These are phyloP conservation scores for Coniochaeta sp. DNA, from an alignment of 2,329 filamentous ascomycete genomes.

Conservation along the genomic window DNA sequence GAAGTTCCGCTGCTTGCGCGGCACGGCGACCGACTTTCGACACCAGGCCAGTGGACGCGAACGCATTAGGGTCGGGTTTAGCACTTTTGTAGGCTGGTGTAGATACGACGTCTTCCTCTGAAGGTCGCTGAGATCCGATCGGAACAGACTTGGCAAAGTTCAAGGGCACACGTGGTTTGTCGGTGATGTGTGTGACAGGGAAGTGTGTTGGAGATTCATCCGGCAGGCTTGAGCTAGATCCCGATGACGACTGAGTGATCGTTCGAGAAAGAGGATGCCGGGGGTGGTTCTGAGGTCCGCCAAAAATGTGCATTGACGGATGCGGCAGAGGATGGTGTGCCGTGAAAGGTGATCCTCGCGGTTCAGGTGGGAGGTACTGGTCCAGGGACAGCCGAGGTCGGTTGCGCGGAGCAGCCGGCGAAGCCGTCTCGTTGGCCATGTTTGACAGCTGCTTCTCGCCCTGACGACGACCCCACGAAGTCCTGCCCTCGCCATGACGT, in stretches of 20 bases:
- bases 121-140: constrained; percentile 46
- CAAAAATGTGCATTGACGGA: constrained; percentile 45
- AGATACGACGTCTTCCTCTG: constrained; percentile 40
- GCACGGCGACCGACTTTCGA: constrained; percentile 88
- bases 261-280: constrained; percentile 82
- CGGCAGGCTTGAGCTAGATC: constrained; percentile 69
- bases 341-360: constrained; percentile 59
- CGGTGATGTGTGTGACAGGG: constrained; percentile 35
- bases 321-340: constrained; percentile 42
- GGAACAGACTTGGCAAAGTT: constrained; percentile 73
- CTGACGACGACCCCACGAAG: constrained; percentile 53
- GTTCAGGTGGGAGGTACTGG: constrained; percentile 59
- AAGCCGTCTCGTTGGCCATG: constrained; percentile 44
- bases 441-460: constrained; percentile 49
- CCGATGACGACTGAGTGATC: constrained; percentile 79
- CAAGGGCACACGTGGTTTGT: constrained; percentile 38
- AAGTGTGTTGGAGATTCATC: constrained; percentile 66
- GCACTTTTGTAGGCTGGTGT: constrained; percentile 74
- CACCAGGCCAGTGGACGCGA: constrained; percentile 89
- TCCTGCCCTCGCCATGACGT: constrained; percentile 59
- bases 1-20: constrained; percentile 47
- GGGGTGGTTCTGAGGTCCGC: constrained; percentile 13
- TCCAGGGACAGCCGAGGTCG: constrained; percentile 73
- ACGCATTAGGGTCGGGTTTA: constrained; percentile 73
- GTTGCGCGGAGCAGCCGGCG: constrained; percentile 47